These are phyloP conservation scores for Leccinellum rugosiceps DNA, from an alignment of 768 basidiomycete genomes.

Conservation along the genomic window DNA sequence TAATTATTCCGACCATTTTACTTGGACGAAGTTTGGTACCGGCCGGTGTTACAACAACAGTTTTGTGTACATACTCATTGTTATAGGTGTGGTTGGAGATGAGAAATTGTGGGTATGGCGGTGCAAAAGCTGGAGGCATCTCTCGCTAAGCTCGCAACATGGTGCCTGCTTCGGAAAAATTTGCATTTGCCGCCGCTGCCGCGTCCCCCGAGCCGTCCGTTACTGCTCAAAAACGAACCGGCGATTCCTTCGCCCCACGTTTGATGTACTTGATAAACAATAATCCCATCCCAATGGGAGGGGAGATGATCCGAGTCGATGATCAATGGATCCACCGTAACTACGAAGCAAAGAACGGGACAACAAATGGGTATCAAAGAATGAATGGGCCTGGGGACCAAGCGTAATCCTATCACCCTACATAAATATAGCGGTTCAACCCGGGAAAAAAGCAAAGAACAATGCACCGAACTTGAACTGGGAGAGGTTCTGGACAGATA, in stretches of 20 bases:
- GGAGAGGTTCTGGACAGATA: background rate
- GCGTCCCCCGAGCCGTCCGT: background rate
- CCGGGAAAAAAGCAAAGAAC: background rate
- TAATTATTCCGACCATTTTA: background rate
- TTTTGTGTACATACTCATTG: background rate
- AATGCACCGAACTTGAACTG: background rate
- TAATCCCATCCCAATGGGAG: background rate
- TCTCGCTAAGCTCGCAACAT: background rate
- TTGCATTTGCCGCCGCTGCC: background rate
- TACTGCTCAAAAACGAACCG: background rate
- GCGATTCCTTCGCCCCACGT: background rate
- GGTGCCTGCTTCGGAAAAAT: background rate
- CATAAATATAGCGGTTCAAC: background rate
- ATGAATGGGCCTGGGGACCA: background rate
- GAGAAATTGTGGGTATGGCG: background rate
- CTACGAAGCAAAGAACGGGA: background rate
- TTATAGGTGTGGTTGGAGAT: background rate
- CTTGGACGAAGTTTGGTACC: background rate
- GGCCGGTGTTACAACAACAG: background rate
- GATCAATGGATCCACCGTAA: background rate
- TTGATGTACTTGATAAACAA: background rate
- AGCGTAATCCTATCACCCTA: background rate
- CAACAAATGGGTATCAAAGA: background rate
- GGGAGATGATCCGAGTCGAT: too few species aligned
- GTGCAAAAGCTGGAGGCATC: background rate